Evolutionary conservation across 768 basidiomycete genomes (phyloP).

Genomic region (Xerocomellus chrysenteron): DNA sequence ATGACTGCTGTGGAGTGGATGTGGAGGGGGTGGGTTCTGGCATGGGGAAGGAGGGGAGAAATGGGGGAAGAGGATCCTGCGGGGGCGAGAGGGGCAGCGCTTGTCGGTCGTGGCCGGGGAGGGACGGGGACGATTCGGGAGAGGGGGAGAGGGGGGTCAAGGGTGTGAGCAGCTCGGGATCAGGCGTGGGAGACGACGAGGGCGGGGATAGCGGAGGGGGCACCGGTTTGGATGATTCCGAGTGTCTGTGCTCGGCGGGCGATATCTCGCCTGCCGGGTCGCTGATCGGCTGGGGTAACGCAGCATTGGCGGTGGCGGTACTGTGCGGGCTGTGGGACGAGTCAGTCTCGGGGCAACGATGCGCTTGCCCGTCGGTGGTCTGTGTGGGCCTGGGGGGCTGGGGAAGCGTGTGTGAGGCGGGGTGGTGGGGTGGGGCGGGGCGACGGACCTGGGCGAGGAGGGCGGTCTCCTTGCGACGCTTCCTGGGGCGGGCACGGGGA

Average conservation of each 20-base stretch:
- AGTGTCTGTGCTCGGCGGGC: not conserved
- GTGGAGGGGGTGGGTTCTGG: too few relatives aligned
- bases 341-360: not conserved
- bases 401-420: not conserved
- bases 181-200: not conserved
- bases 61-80: conserved; percentile 6
- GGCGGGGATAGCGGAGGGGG: not conserved
- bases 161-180: conserved; percentile 18
- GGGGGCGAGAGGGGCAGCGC: conserved; percentile 1
- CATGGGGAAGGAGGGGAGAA: too few relatives aligned
- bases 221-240: not conserved
- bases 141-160: conserved; percentile 25
- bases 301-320: conserved; percentile 1
- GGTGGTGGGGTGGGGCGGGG: not conserved
- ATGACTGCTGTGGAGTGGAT: too few relatives aligned
- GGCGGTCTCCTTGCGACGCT: conserved; percentile 25
- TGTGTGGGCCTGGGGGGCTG: conserved; percentile 12
- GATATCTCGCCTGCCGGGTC: not conserved
- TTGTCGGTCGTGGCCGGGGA: conserved; percentile 29
- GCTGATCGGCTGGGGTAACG: conserved; percentile 3
- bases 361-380: not conserved
- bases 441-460: not conserved
- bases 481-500: conserved; percentile 12
- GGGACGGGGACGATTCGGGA: conserved; percentile 21
- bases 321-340: not conserved